Conservation (phyloP, 192 early-diverging fungal genomes). For the Borealophlyctis nickersoniae region DNA sequence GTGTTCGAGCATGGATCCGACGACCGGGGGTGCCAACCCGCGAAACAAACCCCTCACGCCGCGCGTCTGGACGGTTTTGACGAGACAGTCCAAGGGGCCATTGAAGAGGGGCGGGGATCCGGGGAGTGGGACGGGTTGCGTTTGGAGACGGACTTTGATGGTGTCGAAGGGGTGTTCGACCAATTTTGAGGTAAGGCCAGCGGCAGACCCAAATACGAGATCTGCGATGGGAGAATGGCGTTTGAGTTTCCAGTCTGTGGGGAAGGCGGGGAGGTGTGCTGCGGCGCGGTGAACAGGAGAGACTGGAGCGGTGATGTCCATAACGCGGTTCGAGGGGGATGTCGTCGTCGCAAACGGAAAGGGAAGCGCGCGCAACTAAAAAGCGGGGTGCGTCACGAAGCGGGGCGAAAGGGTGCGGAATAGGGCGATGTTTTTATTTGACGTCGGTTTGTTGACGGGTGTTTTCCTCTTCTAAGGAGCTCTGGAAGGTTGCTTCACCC, state of each 20-base stretch:
- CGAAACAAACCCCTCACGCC: constrained; percentile 83
- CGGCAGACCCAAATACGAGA: constrained; percentile 11
- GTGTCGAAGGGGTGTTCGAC: constrained; percentile 96
- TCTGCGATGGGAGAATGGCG: background rate
- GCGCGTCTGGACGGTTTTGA: constrained; percentile 70
- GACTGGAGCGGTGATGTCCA: too few species aligned
- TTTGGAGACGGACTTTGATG: constrained; percentile 66
- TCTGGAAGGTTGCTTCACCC: too few species aligned
- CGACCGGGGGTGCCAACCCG: constrained; percentile 46
- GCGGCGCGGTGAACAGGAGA: too few species aligned
- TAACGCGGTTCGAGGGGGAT: too few species aligned
- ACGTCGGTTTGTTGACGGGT: too few species aligned
- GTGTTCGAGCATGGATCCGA: constrained; percentile 93
- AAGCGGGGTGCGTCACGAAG: too few species aligned
- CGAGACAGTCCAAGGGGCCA: constrained; percentile 78
- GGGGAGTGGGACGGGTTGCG: constrained; percentile 57
- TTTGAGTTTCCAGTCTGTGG: background rate
- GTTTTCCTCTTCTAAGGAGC: too few species aligned
- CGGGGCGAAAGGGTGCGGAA: too few species aligned
- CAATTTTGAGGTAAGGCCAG: constrained; percentile 47
- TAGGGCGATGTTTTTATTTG: too few species aligned
- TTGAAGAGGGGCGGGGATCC: constrained; percentile 52
- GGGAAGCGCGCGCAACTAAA: too few species aligned
- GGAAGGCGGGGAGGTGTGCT: too few species aligned
- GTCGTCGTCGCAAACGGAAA: too few species aligned